Conservation (phyloP, 2,329 filamentous ascomycete genomes). For the Aspergillus brunneoviolaceus region DNA sequence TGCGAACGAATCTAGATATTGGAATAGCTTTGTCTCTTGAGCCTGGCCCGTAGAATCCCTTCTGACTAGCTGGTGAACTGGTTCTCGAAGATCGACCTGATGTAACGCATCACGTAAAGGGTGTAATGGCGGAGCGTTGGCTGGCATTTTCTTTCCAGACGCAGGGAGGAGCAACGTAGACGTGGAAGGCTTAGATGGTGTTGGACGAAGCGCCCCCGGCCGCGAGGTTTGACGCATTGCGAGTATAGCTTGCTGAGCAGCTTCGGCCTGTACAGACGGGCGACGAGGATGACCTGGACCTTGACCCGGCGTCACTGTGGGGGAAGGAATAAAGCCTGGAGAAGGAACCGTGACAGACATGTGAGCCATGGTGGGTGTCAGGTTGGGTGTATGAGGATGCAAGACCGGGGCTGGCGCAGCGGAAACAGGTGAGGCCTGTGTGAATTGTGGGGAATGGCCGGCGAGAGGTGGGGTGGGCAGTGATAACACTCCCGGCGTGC, state of each 20-base stretch:
- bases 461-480: background rate
- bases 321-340: background rate
- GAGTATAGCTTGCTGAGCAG: background rate
- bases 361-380: background rate
- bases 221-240: background rate
- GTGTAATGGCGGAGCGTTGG: conserved; percentile 42
- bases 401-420: background rate
- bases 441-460: conserved; percentile 3
- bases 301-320: background rate
- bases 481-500: background rate
- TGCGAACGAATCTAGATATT: conserved; percentile 35
- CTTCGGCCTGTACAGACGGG: background rate
- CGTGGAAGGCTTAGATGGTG: background rate
- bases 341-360: background rate
- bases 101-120: conserved; percentile 55
- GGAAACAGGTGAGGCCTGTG: background rate
- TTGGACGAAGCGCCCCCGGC: background rate
- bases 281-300: background rate
- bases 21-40: conserved; percentile 34
- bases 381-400: background rate
- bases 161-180: conserved; percentile 36
- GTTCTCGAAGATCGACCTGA: conserved; percentile 58
- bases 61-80: conserved; percentile 41
- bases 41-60: conserved; percentile 16
- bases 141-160: conserved; percentile 30